Evolutionary conservation across 106 monocot genomes (phyloP).

Genomic region (Chionographis japonica): DNA sequence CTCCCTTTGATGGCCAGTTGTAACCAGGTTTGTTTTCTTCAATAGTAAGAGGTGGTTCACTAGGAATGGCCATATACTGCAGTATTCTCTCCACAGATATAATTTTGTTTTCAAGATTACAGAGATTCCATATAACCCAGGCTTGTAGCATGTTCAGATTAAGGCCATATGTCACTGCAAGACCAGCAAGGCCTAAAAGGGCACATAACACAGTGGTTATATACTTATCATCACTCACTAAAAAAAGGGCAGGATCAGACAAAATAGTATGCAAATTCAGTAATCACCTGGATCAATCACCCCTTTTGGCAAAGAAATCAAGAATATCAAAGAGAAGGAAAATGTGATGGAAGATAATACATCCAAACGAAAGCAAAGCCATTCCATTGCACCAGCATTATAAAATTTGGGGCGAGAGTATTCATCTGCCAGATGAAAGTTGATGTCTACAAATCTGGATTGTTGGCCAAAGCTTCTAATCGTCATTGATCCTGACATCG

Average conservation of each 20-base stretch:
- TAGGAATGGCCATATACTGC: constrained; percentile 70
- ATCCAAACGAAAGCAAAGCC: constrained; percentile 66
- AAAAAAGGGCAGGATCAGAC: neutral
- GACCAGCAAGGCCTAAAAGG: constrained; percentile 61
- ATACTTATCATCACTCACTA: neutral
- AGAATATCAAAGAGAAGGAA: constrained; percentile 66
- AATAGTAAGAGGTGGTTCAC: constrained; percentile 61
- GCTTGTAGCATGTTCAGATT: constrained; percentile 69
- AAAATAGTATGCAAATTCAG: neutral
- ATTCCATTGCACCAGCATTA: constrained; percentile 57
- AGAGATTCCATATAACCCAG: constrained; percentile 63
- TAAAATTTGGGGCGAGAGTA: constrained; percentile 63
- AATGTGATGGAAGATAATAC: constrained; percentile 58
- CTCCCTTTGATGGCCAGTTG: constrained; percentile 71
- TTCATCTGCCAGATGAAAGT: constrained; percentile 46
- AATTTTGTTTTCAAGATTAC: constrained; percentile 72
- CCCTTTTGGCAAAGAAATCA: constrained; percentile 56
- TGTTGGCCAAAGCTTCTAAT: constrained; percentile 71
- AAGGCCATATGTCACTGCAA: constrained; percentile 86
- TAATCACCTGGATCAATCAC: constrained; percentile 64
- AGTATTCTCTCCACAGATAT: constrained; percentile 89
- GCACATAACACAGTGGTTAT: neutral
- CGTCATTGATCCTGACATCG: constrained; percentile 58
- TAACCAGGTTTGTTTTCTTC: constrained; percentile 33
- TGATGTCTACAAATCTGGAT: constrained; percentile 41